phyloP scores from a whole-genome alignment of 2,329 filamentous ascomycete genomes.

The Didymella segeticola region DNA sequence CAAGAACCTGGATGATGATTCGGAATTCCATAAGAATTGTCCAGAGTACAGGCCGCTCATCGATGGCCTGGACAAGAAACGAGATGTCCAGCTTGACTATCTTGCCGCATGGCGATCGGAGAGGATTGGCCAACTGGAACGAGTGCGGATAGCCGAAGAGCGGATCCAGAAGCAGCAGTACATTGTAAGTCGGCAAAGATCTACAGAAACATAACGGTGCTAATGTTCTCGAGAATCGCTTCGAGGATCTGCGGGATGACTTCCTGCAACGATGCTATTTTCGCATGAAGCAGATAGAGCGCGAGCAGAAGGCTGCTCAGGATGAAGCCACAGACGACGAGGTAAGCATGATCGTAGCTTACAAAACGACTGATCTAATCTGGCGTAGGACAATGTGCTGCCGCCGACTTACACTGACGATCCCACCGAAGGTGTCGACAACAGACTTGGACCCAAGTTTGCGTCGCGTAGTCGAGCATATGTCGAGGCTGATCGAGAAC shows the following conservation, averaged over 20 bases:
- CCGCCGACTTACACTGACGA: slow-evolving; percentile 42
- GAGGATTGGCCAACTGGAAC: slow-evolving; percentile 47
- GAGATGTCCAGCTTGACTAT: slow-evolving; percentile 49
- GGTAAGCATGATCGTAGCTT: slow-evolving; percentile 24
- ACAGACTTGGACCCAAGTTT: slow-evolving; percentile 43
- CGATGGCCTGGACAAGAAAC: slow-evolving; percentile 58
- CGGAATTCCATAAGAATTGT: slow-evolving; percentile 60
- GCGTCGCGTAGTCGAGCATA: slow-evolving; percentile 52
- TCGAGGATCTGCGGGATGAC: slow-evolving; percentile 42
- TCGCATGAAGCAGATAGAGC: slow-evolving; percentile 47
- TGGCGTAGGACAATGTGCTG: slow-evolving; percentile 41
- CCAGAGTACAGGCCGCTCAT: slow-evolving; percentile 62
- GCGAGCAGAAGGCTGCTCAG: slow-evolving; percentile 43
- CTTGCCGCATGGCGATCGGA: slow-evolving; percentile 48
- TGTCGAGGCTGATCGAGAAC: slow-evolving; percentile 48
- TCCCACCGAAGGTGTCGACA: slow-evolving; percentile 29
- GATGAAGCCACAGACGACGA: slow-evolving; percentile 52
- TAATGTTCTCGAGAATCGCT: slow-evolving; percentile 35
- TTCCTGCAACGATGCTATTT: slow-evolving; percentile 47
- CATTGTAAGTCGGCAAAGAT: slow-evolving; percentile 33
- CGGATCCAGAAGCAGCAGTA: slow-evolving; percentile 47
- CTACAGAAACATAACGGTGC: neutral
- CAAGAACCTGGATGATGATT: slow-evolving; percentile 63
- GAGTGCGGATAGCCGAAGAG: slow-evolving; percentile 43
- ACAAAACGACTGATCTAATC: slow-evolving; percentile 2